These are phyloP conservation scores for Penicillium sp. DNA, from an alignment of 2,329 filamentous ascomycete genomes.

Conservation along the genomic window DNA sequence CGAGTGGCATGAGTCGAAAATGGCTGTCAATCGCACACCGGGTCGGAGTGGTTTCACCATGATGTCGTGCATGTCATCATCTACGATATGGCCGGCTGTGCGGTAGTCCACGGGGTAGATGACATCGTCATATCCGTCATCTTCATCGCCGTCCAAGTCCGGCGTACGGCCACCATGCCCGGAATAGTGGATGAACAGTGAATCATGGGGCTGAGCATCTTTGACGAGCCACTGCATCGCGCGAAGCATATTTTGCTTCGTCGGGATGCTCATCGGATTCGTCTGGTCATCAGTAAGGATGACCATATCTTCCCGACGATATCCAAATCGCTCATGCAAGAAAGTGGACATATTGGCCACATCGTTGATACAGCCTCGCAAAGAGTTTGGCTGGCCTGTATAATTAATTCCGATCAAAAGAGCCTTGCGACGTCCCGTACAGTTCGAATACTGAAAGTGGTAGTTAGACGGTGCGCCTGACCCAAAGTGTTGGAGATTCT, in stretches of 20 bases:
- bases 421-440: constrained; percentile 83
- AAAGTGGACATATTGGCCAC: constrained; percentile 95
- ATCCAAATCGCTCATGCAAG: constrained; percentile 79
- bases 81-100: constrained; percentile 68
- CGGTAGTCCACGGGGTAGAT: constrained; percentile 76
- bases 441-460: constrained; percentile 88
- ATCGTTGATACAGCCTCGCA: constrained; percentile 93
- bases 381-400: constrained; percentile 83
- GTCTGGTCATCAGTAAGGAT: constrained; percentile 93
- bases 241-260: constrained; percentile 87
- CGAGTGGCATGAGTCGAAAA: constrained; percentile 68
- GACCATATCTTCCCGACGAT: constrained; percentile 95
- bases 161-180: constrained; percentile 76
- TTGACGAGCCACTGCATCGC: constrained; percentile 99
- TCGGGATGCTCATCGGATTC: constrained; percentile 95
- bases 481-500: constrained; percentile 70
- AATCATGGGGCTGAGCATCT: constrained; percentile 87
- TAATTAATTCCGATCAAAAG: constrained; percentile 95
- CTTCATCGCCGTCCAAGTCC: constrained; percentile 72
- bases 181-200: constrained; percentile 95
- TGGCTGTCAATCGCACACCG: constrained; percentile 75
- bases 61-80: constrained; percentile 74
- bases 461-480: constrained; percentile 77
- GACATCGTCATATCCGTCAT: constrained; percentile 72
- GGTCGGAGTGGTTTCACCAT: constrained; percentile 76